These are phyloP conservation scores for Gastrolobium bilobum DNA, from an alignment of 306 rosid genomes.

Conservation along the genomic window DNA sequence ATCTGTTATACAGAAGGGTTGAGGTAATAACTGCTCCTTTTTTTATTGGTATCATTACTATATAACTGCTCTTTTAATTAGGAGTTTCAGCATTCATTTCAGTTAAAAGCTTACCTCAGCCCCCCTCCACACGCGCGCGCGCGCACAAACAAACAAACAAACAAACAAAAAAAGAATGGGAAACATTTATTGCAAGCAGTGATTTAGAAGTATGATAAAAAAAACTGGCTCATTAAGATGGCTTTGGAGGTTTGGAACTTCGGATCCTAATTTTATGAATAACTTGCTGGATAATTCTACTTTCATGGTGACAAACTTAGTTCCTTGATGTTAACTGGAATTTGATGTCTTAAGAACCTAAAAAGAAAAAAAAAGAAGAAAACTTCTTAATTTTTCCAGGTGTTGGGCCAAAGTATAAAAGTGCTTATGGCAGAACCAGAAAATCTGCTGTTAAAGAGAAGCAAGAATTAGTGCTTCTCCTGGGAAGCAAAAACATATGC, in stretches of 20 bases:
- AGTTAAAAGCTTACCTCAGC: background rate
- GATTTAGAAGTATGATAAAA: background rate
- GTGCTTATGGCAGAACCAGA: background rate
- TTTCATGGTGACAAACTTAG: background rate
- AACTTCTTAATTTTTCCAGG: background rate
- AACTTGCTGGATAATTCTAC: background rate
- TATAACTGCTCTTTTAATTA: slow-evolving; percentile 23
- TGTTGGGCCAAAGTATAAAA: background rate
- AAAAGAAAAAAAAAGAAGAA: background rate
- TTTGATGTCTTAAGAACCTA: slow-evolving; percentile 21
- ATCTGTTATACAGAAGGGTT: slow-evolving; percentile 89
- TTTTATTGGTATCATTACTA: background rate
- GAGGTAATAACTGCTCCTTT: slow-evolving; percentile 66
- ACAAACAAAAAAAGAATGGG: background rate
- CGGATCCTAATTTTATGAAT: background rate
- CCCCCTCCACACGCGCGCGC: background rate
- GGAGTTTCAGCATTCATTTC: slow-evolving; percentile 15
- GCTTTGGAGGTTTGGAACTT: background rate
- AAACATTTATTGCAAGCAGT: background rate
- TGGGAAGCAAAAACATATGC: background rate
- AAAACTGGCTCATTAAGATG: background rate
- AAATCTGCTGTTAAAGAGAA: slow-evolving; percentile 31
- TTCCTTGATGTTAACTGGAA: slow-evolving; percentile 15
- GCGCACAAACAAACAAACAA: background rate
- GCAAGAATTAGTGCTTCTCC: slow-evolving; percentile 7